Evolutionary conservation across 2,329 filamentous ascomycete genomes (phyloP).

Genomic region (Nigrograna mackinnonii): DNA sequence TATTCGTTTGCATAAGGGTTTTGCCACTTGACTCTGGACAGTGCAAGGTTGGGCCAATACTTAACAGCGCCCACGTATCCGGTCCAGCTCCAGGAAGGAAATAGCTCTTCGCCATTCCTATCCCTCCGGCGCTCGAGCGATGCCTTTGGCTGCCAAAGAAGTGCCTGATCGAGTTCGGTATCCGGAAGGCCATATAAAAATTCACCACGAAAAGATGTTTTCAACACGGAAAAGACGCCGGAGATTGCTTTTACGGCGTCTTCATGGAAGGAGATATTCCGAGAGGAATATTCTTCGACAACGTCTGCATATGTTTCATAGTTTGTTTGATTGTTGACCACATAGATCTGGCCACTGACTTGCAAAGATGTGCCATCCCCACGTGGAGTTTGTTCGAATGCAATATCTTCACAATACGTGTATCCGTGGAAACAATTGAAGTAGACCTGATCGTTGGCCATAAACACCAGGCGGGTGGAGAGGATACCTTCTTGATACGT

Average conservation of each 20-base stretch:
- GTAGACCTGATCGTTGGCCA: constrained; percentile 2
- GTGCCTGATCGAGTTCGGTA: neutral
- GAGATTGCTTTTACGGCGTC: constrained; percentile 6
- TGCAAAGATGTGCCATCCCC: neutral
- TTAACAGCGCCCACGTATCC: constrained; percentile 1
- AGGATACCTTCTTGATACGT: constrained; percentile 9
- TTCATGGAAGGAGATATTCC: constrained; percentile 3
- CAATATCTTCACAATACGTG: constrained; percentile 2
- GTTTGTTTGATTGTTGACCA: neutral
- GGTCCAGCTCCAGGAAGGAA: constrained; percentile 5
- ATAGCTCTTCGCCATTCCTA: neutral
- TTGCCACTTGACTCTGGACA: constrained; percentile 2
- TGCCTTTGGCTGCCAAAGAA: constrained; percentile 2
- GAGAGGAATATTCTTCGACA: constrained; percentile 1
- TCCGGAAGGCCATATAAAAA: constrained; percentile 5
- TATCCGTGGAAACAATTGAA: constrained; percentile 5
- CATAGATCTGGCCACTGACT: constrained; percentile 1
- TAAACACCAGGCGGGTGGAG: neutral
- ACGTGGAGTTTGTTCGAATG: neutral
- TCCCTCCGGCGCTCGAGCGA: neutral
- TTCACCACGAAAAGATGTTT: neutral
- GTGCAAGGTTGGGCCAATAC: constrained; percentile 1
- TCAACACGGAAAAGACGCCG: constrained; percentile 1
- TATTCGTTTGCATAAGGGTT: neutral
- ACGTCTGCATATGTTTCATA: constrained; percentile 4